Evolutionary conservation across 2,329 filamentous ascomycete species (phyloP).

Genomic region (Coniochaeta prunicola): DNA sequence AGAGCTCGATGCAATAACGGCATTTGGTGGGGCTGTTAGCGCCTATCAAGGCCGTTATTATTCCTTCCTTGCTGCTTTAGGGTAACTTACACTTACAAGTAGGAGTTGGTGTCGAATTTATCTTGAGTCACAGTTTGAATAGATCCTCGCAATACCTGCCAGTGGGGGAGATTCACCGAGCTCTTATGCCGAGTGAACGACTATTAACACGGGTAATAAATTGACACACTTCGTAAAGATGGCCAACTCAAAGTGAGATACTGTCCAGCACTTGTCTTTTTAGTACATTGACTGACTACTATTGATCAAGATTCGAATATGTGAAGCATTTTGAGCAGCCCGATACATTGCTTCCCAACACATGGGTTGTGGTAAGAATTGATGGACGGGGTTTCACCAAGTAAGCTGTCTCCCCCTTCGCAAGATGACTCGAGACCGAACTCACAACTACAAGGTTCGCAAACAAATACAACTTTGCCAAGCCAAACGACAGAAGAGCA

Average conservation of each 20-base stretch:
- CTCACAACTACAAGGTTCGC: constrained; percentile 54
- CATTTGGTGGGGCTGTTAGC: background rate
- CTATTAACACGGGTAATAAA: too few relatives aligned
- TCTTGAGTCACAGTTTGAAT: background rate
- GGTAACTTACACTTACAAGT: background rate
- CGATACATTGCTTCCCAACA: constrained; percentile 76
- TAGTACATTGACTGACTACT: constrained; percentile 11
- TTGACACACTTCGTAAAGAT: constrained; percentile 23
- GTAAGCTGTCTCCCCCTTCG: constrained; percentile 39
- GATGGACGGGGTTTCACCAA: constrained; percentile 95
- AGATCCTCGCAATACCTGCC: background rate
- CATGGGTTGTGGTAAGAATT: constrained; percentile 91
- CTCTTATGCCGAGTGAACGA: background rate
- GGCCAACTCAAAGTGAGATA: constrained; percentile 48
- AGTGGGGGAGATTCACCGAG: background rate
- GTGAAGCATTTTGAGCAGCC: constrained; percentile 82
- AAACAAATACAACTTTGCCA: constrained; percentile 74
- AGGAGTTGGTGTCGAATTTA: background rate
- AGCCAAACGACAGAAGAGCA: constrained; percentile 85
- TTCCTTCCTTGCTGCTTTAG: background rate
- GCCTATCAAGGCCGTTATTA: background rate
- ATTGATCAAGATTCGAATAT: constrained; percentile 71
- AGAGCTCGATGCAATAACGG: background rate
- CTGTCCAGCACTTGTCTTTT: background rate
- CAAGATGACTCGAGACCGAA: background rate